Conservation (phyloP, 2,329 filamentous ascomycete genomes). For the Fusarium temperatum region DNA sequence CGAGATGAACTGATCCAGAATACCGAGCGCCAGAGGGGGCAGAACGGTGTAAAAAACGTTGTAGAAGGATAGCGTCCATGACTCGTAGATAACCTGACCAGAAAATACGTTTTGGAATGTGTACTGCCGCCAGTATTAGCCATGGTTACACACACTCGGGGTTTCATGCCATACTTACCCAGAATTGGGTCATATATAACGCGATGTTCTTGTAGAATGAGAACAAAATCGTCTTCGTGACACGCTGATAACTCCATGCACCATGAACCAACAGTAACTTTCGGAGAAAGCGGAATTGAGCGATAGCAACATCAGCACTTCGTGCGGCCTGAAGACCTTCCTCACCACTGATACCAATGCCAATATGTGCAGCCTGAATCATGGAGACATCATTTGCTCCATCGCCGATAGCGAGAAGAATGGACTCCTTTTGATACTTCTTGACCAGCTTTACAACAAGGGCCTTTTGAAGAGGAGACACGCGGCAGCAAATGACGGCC, state of each 20-base stretch:
- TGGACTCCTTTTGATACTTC: slow-evolving; percentile 85
- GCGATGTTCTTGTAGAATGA: slow-evolving; percentile 99
- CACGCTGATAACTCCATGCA: slow-evolving; percentile 95
- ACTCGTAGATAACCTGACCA: slow-evolving; percentile 97
- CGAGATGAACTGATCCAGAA: slow-evolving; percentile 97
- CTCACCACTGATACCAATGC: slow-evolving; percentile 94
- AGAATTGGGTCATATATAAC: slow-evolving; percentile 99
- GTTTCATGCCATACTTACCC: slow-evolving; percentile 67
- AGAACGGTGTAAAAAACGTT: slow-evolving; percentile 98
- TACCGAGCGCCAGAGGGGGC: slow-evolving; percentile 92
- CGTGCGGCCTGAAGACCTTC: slow-evolving; percentile 97
- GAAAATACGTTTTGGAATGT: slow-evolving; percentile 99
- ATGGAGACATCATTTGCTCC: slow-evolving; percentile 99
- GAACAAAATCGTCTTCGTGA: slow-evolving; percentile 96
- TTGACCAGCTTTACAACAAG: slow-evolving; percentile 98
- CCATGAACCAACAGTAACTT: slow-evolving; percentile 96
- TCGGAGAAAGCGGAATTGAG: slow-evolving; percentile 92
- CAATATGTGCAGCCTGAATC: slow-evolving; percentile 98
- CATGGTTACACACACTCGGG: background rate
- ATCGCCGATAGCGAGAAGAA: slow-evolving; percentile 94
- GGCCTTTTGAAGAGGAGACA: slow-evolving; percentile 96
- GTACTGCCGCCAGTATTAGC: slow-evolving; percentile 66
- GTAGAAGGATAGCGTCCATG: slow-evolving; percentile 99
- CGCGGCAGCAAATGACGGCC: slow-evolving; percentile 97
- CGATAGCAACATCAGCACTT: slow-evolving; percentile 95